Evolutionary conservation across 2,329 filamentous ascomycete genomes (phyloP).

Genomic region (Alternaria longipes): DNA sequence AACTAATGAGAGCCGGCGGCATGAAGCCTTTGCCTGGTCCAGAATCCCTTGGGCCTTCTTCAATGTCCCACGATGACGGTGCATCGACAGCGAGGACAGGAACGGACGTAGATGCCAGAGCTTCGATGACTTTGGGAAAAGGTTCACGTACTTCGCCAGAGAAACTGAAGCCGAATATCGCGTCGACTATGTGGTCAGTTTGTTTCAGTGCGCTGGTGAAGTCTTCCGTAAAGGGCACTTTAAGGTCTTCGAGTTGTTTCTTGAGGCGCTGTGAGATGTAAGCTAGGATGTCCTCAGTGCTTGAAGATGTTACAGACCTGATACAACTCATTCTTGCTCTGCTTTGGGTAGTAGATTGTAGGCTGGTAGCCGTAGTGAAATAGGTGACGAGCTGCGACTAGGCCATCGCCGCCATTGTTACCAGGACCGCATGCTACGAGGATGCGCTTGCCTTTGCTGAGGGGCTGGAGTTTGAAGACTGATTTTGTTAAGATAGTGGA

Average conservation of each 20-base stretch:
- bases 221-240: constrained; percentile 84
- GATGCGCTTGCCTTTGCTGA: constrained; percentile 73
- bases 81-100: constrained; percentile 91
- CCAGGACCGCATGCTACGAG: constrained; percentile 91
- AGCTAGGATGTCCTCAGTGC: neutral
- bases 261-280: constrained; percentile 70
- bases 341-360: constrained; percentile 91
- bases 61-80: constrained; percentile 94
- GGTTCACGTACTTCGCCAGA: constrained; percentile 91
- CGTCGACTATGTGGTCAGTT: constrained; percentile 86
- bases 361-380: constrained; percentile 91
- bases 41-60: constrained; percentile 78
- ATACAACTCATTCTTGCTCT: constrained; percentile 89
- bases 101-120: constrained; percentile 75
- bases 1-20: constrained; percentile 81
- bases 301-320: constrained; percentile 68
- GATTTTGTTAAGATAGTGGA: no score
- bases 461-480: constrained; percentile 82
- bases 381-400: constrained; percentile 92
- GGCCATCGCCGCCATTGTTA: constrained; percentile 84
- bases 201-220: constrained; percentile 72
- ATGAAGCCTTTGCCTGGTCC: constrained; percentile 83
- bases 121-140: constrained; percentile 81
- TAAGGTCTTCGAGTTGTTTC: constrained; percentile 84
- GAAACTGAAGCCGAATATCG: constrained; percentile 97